Percentiles rank a stretch among this genome's conserved stretches.
Evolutionary conservation across 208 protist genomes (phyloP).

Genomic region (Leishmania braziliensis): DNA sequence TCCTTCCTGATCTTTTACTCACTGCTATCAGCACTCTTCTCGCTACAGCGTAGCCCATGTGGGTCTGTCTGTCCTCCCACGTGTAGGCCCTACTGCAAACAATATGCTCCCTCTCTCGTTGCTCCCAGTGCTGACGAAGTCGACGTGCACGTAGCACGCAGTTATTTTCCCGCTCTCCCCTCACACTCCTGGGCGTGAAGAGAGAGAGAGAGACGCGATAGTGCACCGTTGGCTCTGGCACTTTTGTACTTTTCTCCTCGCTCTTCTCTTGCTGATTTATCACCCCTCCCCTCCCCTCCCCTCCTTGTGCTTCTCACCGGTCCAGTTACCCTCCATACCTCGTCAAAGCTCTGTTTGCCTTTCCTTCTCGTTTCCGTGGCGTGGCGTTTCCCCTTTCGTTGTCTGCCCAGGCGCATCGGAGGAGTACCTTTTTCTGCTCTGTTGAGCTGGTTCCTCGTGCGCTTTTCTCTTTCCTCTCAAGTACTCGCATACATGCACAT

Average conservation of each 20-base stretch:
- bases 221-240: neutral
- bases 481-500: neutral
- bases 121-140: neutral
- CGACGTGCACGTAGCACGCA: neutral
- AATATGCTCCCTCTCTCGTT: neutral
- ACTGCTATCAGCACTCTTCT: slow-evolving; percentile 1
- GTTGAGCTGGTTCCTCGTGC: neutral
- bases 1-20: slow-evolving; percentile 10
- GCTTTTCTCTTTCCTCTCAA: neutral
- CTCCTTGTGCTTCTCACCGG: neutral
- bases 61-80: neutral
- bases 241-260: neutral
- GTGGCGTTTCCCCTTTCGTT: neutral
- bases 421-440: neutral
- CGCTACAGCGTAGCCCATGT: neutral
- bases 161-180: neutral
- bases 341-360: neutral
- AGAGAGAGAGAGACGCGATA: neutral
- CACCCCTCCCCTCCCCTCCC: neutral
- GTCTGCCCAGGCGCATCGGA: neutral
- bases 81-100: neutral
- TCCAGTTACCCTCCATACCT: neutral
- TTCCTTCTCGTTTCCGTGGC: neutral
- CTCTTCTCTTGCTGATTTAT: neutral
- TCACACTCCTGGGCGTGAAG: neutral